Evolutionary conservation across 371 early-diverging fungal species (phyloP).

Genomic region (Syncephalastrum contaminatum): DNA sequence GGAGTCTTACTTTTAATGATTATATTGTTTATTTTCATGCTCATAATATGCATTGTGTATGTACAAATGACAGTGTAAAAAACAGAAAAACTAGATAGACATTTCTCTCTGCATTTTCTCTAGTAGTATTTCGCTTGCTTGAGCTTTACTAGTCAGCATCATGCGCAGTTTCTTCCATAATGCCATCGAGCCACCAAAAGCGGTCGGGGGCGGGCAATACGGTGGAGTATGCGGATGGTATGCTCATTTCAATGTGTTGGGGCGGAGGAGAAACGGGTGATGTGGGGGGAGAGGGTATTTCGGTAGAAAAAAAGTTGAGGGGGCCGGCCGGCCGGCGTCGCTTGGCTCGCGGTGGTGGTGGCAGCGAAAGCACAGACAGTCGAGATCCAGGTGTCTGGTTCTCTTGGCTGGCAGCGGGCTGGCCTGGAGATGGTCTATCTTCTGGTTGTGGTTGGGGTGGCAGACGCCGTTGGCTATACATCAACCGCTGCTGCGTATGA

Average conservation of each 20-base stretch:
- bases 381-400: background rate
- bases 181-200: conserved; percentile 22
- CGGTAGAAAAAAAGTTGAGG: too few relatives aligned
- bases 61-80: too few relatives aligned
- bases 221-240: background rate
- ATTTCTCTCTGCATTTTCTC: too few relatives aligned
- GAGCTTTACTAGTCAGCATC: background rate
- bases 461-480: conserved; percentile 15
- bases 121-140: too few relatives aligned
- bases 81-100: too few relatives aligned
- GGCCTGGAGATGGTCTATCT: background rate
- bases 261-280: too few relatives aligned
- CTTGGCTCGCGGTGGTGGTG: conserved; percentile 26
- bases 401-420: background rate
- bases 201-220: conserved; percentile 17
- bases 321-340: conserved; percentile 8
- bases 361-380: conserved; percentile 11
- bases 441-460: conserved; percentile 1
- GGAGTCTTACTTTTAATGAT: too few relatives aligned
- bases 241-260: too few relatives aligned
- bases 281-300: too few relatives aligned
- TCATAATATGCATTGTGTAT: too few relatives aligned
- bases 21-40: too few relatives aligned
- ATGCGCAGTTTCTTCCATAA: conserved; percentile 20
- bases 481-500: conserved; percentile 16